Base-by-base conservation (phyloP, 73 alveolate genomes). In the Blepharisma japonicum region DNA sequence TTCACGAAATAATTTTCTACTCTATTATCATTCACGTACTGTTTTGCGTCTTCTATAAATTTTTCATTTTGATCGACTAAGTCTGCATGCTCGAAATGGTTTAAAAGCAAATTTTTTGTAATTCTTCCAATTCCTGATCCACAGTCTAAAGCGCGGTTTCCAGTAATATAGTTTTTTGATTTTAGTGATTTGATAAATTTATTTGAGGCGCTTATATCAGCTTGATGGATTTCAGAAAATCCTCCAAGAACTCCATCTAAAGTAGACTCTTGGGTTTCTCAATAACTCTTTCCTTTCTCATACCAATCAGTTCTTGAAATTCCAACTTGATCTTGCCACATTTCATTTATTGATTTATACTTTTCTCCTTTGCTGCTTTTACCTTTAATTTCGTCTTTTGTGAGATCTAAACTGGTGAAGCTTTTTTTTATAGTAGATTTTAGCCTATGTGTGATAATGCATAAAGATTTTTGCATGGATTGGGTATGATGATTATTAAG, bases 71-170 rank as follows among this genome's bases (percentile, higher is more conserved):
- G 92, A 56, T 90, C 97, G 0, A 90, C 72, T 27, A 90, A 71
- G 78, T 90, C 97, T 7, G 84, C 83, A 21, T 71, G 70, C 0
- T 88, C 88, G 77, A 88, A 90, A 46, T 77, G 21, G 39, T 87
- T 82, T 47, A 76, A n/a, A 7, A 90, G 84, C 32, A 90, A 67
- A n/a, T 72, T 61, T 68, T 88, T 89, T 7, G 94, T 79, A 3
- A 90, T 84, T 81, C 97, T 78, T 38, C 97, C 97, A 14, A 90
- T 90, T 51, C 97, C 97, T n/a, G 92, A 89, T 18, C 95, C 97
- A 81, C 92, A 84, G 55, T 90, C 97, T 6, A 90, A 56, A 14
- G 91, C 94, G 39, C 88, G 70, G 7, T 9, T 56, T 20, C 70
- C 76, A 14, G 81, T 83, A 4, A 88, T 45, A 68, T 55, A 56